Evolutionary conservation across 305 asterid species (phyloP).

Genomic region (Solanum hybrid): DNA sequence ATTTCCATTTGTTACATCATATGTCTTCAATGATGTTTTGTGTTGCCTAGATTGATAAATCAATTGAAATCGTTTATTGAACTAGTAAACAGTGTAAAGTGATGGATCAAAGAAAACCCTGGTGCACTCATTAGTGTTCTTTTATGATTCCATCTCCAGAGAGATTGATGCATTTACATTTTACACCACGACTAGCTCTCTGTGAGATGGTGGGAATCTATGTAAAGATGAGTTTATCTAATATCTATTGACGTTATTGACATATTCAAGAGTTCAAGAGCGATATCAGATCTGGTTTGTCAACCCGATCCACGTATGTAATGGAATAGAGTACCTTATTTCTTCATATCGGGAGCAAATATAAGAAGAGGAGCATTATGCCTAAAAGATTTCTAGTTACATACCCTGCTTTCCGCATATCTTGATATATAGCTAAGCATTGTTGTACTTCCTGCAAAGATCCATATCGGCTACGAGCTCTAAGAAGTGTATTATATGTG

Average conservation of each 20-base stretch:
- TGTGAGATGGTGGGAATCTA: background rate
- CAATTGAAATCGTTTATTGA: background rate
- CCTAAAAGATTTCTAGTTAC: constrained; percentile 8
- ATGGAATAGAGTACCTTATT: background rate
- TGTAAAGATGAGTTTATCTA: background rate
- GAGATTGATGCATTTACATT: background rate
- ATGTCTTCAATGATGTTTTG: background rate
- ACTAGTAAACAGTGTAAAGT: background rate
- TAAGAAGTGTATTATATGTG: constrained; percentile 82
- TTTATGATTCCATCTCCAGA: background rate
- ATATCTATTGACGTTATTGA: background rate
- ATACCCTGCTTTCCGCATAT: constrained; percentile 96
- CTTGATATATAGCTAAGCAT: constrained; percentile 78
- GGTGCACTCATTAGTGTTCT: background rate
- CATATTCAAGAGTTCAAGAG: background rate
- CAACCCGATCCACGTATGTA: background rate
- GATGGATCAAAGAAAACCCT: background rate
- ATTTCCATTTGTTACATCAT: background rate
- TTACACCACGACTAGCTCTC: background rate
- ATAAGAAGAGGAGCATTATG: background rate
- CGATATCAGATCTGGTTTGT: background rate
- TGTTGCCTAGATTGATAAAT: background rate
- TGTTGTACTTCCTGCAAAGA: constrained; percentile 80
- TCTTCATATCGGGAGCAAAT: background rate
- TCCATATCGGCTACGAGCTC: constrained; percentile 73